Evolutionary conservation across 2,329 filamentous ascomycete genomes (phyloP), one percentile per base, ranked within the genome.

Genomic region (Aspergillus unguis): DNA sequence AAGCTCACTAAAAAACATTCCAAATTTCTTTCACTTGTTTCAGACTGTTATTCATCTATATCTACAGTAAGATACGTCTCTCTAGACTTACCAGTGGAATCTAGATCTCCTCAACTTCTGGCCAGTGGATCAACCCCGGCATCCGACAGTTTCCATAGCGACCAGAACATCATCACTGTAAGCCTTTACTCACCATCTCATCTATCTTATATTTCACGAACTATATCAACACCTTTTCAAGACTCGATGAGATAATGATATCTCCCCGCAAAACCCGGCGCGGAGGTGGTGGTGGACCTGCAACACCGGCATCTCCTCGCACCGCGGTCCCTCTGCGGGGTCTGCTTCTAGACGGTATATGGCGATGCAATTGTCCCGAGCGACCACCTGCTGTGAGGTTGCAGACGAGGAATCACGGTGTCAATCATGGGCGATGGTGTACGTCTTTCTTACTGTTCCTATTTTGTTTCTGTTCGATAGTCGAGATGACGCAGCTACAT

Each of bases 381-480:
- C 75, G 78, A 23, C 70, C 79, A 2, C 79, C 78, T 17, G 81
- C 82, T 2, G 71, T 75, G 27, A 79, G 78, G 48, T 79, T 82
- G 55, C 75, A 82, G 59, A 77, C 78, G 1, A 84, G 81, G 63
- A 85, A 85, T 55, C 75, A 77, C 29, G 77, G 78, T 8, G 66
- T 67, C 41, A 85, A 85, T 58, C 72, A 82, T 53, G 81, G 81
- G 8, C 69, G 75, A 59, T 81, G 76, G 75, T 83, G 75, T 77
- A 68, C 45, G 45, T 6, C 23, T 25, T 33, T 23, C 43, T n/a
- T 37, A n/a, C 10, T 33, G 8, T 32, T 25, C 6, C 25, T 31
- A 29, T 33, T 25, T 25, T 9, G 4, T 25, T 41, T 6, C n/a
- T 5, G 11, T 38, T 2, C n/a, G 6, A 7, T 33, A 23, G 26